Conservation (phyloP, 352 stramenopile species). For the Globisporangium mamillatum region DNA sequence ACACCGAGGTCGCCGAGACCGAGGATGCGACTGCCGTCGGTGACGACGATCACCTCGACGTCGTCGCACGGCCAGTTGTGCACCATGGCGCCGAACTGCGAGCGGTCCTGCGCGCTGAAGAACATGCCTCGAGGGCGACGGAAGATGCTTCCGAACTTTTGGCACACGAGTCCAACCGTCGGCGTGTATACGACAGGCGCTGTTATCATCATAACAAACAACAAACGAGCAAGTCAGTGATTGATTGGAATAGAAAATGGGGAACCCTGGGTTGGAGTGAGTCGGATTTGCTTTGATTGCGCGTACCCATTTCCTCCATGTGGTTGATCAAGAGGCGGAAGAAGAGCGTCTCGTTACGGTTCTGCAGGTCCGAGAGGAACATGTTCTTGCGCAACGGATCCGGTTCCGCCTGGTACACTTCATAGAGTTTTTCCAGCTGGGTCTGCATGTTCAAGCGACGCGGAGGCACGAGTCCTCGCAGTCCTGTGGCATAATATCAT, state of each 20-base stretch:
- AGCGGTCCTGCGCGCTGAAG: slow-evolving; percentile 91
- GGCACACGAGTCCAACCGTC: slow-evolving; percentile 92
- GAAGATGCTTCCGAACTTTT: slow-evolving; percentile 92
- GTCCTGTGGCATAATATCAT: slow-evolving; percentile 27
- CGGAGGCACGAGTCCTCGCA: slow-evolving; percentile 82
- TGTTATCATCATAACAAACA: slow-evolving; percentile 12
- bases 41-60: slow-evolving; percentile 97
- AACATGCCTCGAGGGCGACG: slow-evolving; percentile 93
- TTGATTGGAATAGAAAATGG: background rate
- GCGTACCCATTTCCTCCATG: slow-evolving; percentile 89
- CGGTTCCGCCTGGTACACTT: slow-evolving; percentile 59
- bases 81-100: slow-evolving; percentile 88
- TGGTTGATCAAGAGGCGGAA: slow-evolving; percentile 91
- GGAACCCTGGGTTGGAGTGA: background rate
- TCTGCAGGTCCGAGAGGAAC: slow-evolving; percentile 93
- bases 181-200: slow-evolving; percentile 97
- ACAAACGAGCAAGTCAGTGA: background rate
- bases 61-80: slow-evolving; percentile 97
- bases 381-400: slow-evolving; percentile 91
- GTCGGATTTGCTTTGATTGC: background rate
- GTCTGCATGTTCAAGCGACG: slow-evolving; percentile 63
- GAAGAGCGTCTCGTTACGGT: slow-evolving; percentile 96
- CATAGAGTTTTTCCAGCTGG: slow-evolving; percentile 77
- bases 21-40: slow-evolving; percentile 95
- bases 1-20: slow-evolving; percentile 95